Conservation (phyloP, 2,329 filamentous ascomycete genomes). For the Monilinia fructicola region DNA sequence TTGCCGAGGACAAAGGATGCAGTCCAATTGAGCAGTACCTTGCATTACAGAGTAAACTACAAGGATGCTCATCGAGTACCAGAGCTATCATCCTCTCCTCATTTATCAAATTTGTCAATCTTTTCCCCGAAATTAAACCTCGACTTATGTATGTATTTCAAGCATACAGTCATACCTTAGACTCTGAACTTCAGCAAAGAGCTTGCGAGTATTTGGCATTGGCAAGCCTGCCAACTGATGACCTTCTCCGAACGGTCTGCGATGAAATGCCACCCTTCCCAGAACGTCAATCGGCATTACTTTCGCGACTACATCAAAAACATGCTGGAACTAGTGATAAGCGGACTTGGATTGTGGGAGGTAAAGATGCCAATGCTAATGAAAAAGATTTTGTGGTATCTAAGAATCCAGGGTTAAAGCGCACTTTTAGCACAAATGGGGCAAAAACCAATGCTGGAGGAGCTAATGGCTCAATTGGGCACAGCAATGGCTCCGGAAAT, state of each 20-base stretch:
- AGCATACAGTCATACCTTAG: slow-evolving; percentile 88
- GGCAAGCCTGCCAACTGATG: slow-evolving; percentile 82
- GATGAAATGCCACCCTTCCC: slow-evolving; percentile 99
- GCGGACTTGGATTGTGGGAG: slow-evolving; percentile 95
- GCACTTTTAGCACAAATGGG: slow-evolving; percentile 70
- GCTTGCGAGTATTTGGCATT: slow-evolving; percentile 92
- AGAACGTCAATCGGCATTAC: slow-evolving; percentile 84
- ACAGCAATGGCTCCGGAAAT: slow-evolving; percentile 46
- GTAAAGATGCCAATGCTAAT: slow-evolving; percentile 88
- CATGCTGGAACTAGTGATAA: slow-evolving; percentile 91
- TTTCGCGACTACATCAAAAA: slow-evolving; percentile 92
- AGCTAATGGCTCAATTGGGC: slow-evolving; percentile 52
- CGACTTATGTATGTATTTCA: slow-evolving; percentile 89
- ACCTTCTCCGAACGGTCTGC: slow-evolving; percentile 87
- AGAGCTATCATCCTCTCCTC: slow-evolving; percentile 92
- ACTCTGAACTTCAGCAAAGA: slow-evolving; percentile 92
- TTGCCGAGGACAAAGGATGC: slow-evolving; percentile 87
- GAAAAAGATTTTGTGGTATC: slow-evolving; percentile 75
- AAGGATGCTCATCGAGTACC: slow-evolving; percentile 83
- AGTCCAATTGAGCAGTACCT: slow-evolving; percentile 97
- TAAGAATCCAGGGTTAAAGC: slow-evolving; percentile 79
- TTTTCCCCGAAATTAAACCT: slow-evolving; percentile 97
- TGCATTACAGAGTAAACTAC: slow-evolving; percentile 86
- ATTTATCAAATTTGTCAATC: slow-evolving; percentile 96
- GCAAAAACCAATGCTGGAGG: slow-evolving; percentile 41